Evolutionary conservation across 148 eudicot genomes (phyloP), one percentile per base, ranked within the genome.

Genomic region (Silene latifolia): DNA sequence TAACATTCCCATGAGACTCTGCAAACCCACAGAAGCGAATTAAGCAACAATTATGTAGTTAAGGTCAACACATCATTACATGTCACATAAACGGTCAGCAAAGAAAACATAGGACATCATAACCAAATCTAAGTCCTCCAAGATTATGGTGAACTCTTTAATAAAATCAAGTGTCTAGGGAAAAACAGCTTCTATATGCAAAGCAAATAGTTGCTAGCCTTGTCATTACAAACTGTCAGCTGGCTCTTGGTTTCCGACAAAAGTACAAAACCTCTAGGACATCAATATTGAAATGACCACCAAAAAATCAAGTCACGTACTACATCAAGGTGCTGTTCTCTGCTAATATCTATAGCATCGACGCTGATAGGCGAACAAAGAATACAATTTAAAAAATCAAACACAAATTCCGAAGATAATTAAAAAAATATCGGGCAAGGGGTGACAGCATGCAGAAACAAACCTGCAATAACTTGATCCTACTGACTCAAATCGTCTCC

Each of bases 1-100:
- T 87, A 64, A 90, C 91, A 84, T 92, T 92, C 46, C 97, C 99
- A 79, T 86, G 88, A 62, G 84, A 75, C 76, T 92, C 99, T 92
- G 97, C 91, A 88, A 27, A 15, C 12, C 2, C 44, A 76, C 60
- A 69, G n/a, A 24, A 61, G 56, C 56, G 9, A 51, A 48, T n/a
- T 48, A 48, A 48, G 54, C 2, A 14, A 35, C 54, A 48, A 48
- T 10, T 15, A 64, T 7, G n/a, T 21, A 0, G 32, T 4, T 32
- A 3, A 24, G 20, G 8, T 67, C 13, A 44, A 21, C n/a, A 0
- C 13, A 11, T 1, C 18, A 13, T 51, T 48, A n/a, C 7, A 11
- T 27, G 14, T 1, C 68, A 32, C 20, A 64, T n/a, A n/a, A n/a
- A n/a, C n/a, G n/a, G n/a, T n/a, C n/a, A n/a, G n/a, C n/a, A n/a